Conservation (phyloP, 345 rosid genomes). For the Gossypium stocksii region DNA sequence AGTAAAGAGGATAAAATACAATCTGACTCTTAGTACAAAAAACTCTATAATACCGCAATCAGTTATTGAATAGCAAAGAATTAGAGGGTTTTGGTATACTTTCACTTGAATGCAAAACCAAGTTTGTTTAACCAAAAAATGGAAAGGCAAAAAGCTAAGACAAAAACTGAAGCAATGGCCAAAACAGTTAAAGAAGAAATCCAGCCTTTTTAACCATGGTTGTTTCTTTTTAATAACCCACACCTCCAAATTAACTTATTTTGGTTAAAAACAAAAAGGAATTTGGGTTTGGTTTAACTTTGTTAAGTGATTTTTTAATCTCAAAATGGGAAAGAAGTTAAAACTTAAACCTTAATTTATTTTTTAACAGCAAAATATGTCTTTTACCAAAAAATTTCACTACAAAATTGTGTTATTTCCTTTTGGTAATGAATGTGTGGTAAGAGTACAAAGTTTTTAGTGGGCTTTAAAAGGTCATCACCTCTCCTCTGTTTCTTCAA, state of each 20-base stretch:
- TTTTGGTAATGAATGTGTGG: slow-evolving; percentile 18
- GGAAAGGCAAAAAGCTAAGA: too few relatives aligned
- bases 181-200: not conserved
- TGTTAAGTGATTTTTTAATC: not conserved
- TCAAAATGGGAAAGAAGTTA: not conserved
- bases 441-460: not conserved
- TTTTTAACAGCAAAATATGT: not conserved
- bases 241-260: not conserved
- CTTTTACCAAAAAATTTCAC: not conserved
- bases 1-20: too few relatives aligned
- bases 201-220: not conserved
- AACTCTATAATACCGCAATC: too few relatives aligned
- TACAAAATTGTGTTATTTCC: not conserved
- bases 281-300: not conserved
- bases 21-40: too few relatives aligned
- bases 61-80: too few relatives aligned
- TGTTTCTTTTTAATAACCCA: not conserved
- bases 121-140: too few relatives aligned
- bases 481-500: not conserved
- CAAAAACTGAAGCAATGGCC: too few relatives aligned
- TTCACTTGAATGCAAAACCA: too few relatives aligned
- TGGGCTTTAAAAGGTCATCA: slow-evolving; percentile 12
- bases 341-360: not conserved
- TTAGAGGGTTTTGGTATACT: too few relatives aligned
- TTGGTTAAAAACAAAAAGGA: not conserved